Base-by-base conservation (phyloP, 768 basidiomycete genomes). In the Auriscalpium microsporum region DNA sequence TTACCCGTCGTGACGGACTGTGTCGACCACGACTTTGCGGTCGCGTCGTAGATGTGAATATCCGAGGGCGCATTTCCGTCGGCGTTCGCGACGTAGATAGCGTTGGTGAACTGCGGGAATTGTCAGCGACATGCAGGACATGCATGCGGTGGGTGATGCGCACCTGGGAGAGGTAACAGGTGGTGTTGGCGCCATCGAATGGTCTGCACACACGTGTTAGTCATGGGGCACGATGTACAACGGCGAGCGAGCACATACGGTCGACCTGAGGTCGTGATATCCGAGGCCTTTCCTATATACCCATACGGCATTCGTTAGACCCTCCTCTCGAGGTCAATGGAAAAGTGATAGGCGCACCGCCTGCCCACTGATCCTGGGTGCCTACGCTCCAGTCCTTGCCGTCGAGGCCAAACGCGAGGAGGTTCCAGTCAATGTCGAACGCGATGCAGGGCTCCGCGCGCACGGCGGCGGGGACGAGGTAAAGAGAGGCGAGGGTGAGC, bases 371-470 rank as follows among this genome's bases (percentile, higher is more conserved):
- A 62, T 78, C 75, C 63, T 84, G 81, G 4, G 80, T 72, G 11
- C 92, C 90, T 50, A 88, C 83, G 62, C 80, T 83, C 73, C 87
- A 94, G 69, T 96, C 94, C 64, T 88, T 86, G 56, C 83, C 85
- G 54, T 84, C 80, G 58, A 90, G 80, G 53, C 88, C 90, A 67
- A 97, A 90, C 19, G 86, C 89, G 52, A 90, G 81, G 52, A 97
- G 78, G 68, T 94, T 91, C 83, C 86, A 93, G 62, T 71, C 73
- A 45, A 75, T 64, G 65, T 95, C 93, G 65, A 94, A 94, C 19
- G 85, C 79, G 40, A 92, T 74, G 66, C 93, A 95, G 4, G 83
- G 75, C 16, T 71, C 69, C 2, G 75, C 71, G 36, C 63, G 67
- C 56, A 74, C 72, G 40, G 66, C 55, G 11, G 71, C 65, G 50